phyloP scores from a whole-genome alignment of 768 basidiomycete species.

The Glaciozyma martinii region DNA sequence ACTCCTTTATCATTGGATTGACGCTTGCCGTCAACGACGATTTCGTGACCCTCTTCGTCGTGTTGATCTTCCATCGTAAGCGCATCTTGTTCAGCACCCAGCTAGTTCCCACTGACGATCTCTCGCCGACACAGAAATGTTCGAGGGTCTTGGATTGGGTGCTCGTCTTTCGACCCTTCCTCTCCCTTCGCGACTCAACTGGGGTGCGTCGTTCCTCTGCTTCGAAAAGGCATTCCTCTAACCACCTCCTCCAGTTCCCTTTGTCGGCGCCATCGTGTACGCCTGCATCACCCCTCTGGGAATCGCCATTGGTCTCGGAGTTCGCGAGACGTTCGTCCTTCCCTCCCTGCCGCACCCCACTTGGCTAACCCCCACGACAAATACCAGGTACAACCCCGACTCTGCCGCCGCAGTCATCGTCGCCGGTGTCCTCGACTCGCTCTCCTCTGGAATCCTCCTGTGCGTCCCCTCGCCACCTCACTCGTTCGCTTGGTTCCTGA shows the following conservation, averaged over 20 bases:
- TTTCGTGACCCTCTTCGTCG: slow-evolving; percentile 40
- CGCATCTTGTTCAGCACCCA: neutral
- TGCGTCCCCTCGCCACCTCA: too few species aligned
- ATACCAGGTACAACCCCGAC: neutral
- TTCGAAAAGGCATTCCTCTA: neutral
- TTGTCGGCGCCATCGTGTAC: slow-evolving; percentile 20
- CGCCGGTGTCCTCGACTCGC: slow-evolving; percentile 32
- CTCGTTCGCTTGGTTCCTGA: too few species aligned
- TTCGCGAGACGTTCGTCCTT: neutral
- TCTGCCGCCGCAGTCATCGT: slow-evolving; percentile 7
- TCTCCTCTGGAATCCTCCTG: slow-evolving; percentile 32
- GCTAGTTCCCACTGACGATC: neutral
- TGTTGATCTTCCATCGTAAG: slow-evolving; percentile 35
- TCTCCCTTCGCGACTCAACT: slow-evolving; percentile 20
- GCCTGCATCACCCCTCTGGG: slow-evolving; percentile 31
- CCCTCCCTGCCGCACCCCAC: too few species aligned
- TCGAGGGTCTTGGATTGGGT: neutral
- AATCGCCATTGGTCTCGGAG: slow-evolving; percentile 27
- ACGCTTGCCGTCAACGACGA: slow-evolving; percentile 32
- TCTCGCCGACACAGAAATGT: neutral
- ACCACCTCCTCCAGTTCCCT: slow-evolving; percentile 1
- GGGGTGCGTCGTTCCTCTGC: neutral
- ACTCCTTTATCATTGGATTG: slow-evolving; percentile 29
- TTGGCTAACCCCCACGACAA: too few species aligned
- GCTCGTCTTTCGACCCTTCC: slow-evolving; percentile 34